Evolutionary conservation across 2,329 filamentous ascomycete genomes (phyloP), one percentile per base, ranked within the genome.

Genomic region (Dichotomopilus funicola): DNA sequence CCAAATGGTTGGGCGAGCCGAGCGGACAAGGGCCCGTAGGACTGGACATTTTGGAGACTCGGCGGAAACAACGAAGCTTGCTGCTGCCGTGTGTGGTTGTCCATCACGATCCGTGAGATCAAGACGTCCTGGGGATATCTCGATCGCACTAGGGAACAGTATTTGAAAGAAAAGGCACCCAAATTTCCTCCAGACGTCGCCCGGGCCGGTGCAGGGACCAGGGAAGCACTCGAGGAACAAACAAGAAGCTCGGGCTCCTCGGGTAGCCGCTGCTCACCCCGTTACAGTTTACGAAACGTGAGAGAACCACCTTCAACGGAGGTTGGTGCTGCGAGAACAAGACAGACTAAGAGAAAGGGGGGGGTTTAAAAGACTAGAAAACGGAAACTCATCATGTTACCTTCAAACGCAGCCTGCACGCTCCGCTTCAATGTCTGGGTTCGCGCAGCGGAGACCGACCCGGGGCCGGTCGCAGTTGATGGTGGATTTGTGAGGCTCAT

Each of bases 351-450:
- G 54, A 53, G 40, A 61, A 42, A 11, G 13, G 40, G 10, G 12
- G 58, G 57, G 55, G 55, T 53, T 10, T 56, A 51, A 44, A 61
- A 34, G n/a, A 19, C 34, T 40, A 57, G 53, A 49, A 56, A 46
- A 36, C 43, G 12, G 46, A 57, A 47, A 6, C 35, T 8, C 41
- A 47, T 49, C 12, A 44, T 27, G 60, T 68, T 74, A 82, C 81
- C 81, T 71, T 84, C 79, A 72, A 84, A 83, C 40, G 78, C 77
- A 59, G 80, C 75, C 68, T 83, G 80, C 54, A 81, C 78, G 62
- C 75, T 81, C 65, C 81, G 75, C 72, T 84, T 85, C 53, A 82
- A 69, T 34, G 71, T 72, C 63, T 77, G 76, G 57, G 68, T 71
- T 58, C 73, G 72, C 51, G 70, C 69, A 48, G 71, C 67, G 57